A percentile compares a stretch with the other conserved stretches of the same genome.
Conservation (phyloP, 2,329 filamentous ascomycete genomes). For the Dothidotthia symphoricarpi region DNA sequence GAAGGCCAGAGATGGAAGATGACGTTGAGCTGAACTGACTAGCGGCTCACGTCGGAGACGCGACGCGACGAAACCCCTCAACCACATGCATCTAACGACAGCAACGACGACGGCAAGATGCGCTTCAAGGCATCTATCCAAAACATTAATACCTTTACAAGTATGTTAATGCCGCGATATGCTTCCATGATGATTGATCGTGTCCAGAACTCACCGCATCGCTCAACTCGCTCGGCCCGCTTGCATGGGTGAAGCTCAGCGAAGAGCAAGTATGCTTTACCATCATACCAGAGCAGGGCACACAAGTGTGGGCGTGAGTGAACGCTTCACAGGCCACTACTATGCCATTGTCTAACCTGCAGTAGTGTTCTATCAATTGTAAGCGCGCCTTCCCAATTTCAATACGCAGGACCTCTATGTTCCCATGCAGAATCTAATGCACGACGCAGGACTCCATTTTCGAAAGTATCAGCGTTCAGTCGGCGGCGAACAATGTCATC, state of each 20-base stretch:
- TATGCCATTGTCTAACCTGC: slow-evolving; percentile 17
- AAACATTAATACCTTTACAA: slow-evolving; percentile 54
- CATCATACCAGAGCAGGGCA: slow-evolving; percentile 89
- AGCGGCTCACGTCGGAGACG: slow-evolving; percentile 8
- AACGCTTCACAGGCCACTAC: slow-evolving; percentile 11
- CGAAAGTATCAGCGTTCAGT: slow-evolving; percentile 81
- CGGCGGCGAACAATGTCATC: slow-evolving; percentile 84
- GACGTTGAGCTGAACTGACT: too few species aligned
- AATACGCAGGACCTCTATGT: not conserved
- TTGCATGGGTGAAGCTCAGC: slow-evolving; percentile 87
- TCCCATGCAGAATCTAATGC: slow-evolving; percentile 16
- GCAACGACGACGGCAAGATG: slow-evolving; percentile 40
- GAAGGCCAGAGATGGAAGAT: too few species aligned
- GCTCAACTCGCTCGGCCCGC: slow-evolving; percentile 68
- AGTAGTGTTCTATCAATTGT: slow-evolving; percentile 45
- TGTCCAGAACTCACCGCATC: slow-evolving; percentile 60
- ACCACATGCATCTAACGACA: not conserved
- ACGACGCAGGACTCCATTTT: slow-evolving; percentile 76
- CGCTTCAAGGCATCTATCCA: slow-evolving; percentile 55
- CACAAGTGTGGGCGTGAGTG: slow-evolving; percentile 90
- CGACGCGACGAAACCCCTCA: slow-evolving; percentile 14
- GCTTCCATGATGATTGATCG: slow-evolving; percentile 2
- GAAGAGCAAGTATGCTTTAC: slow-evolving; percentile 89
- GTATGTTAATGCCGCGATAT: slow-evolving; percentile 37
- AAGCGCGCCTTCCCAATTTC: slow-evolving; percentile 30